Percentiles rank a stretch among this genome's conserved stretches.
Conservation (phyloP, 805 yeast species). For the Priceomyces haplophilus region DNA sequence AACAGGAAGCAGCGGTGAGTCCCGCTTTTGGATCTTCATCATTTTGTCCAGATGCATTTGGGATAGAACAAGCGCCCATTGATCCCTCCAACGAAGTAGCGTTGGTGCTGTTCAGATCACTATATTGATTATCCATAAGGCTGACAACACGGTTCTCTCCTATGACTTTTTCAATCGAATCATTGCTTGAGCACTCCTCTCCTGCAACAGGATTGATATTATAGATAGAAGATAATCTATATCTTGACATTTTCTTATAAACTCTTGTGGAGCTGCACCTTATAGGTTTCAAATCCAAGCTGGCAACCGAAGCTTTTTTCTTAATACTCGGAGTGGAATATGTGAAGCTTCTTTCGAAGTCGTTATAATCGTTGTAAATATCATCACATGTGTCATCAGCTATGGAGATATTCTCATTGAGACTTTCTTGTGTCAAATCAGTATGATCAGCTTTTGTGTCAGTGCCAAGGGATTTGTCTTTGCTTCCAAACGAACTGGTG, state of each 20-base stretch:
- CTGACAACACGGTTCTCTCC: not conserved
- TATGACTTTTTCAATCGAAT: not conserved
- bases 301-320: constrained; percentile 30
- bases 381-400: not conserved
- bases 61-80: not conserved
- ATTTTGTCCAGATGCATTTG: too few relatives aligned
- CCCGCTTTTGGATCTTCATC: too few relatives aligned
- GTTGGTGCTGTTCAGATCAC: not conserved
- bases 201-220: constrained; percentile 34
- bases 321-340: constrained; percentile 9
- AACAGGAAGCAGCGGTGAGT: too few relatives aligned
- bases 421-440: too few relatives aligned
- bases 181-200: constrained; percentile 11
- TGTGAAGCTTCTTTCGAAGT: not conserved
- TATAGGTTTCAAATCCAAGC: constrained; percentile 39
- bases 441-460: too few relatives aligned
- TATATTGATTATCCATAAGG: constrained; percentile 5
- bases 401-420: too few relatives aligned
- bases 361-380: not conserved
- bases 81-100: not conserved
- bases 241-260: constrained; percentile 39
- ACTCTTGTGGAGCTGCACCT: constrained; percentile 31
- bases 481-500: not conserved
- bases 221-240: constrained; percentile 37
- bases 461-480: not conserved